A percentile compares a stretch with the other conserved stretches of the same genome.
phyloP scores from a whole-genome alignment of 2,329 filamentous ascomycete species.

The Periconia digitata region DNA sequence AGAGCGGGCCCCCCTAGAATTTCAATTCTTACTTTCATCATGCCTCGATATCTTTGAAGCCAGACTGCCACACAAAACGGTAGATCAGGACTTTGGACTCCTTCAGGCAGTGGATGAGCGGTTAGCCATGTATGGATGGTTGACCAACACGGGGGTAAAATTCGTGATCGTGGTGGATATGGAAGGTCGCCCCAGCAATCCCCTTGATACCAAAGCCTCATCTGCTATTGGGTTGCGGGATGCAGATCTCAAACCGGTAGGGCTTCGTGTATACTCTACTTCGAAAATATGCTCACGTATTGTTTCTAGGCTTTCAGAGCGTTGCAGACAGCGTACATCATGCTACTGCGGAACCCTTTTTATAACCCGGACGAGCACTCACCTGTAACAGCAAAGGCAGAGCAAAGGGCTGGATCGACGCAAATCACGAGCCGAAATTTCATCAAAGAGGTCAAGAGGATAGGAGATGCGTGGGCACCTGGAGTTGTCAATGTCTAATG shows the following conservation, averaged over 20 bases:
- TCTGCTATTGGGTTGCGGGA: slow-evolving; percentile 72
- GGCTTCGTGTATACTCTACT: slow-evolving; percentile 25
- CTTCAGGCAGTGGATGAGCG: slow-evolving; percentile 93
- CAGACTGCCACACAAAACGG: slow-evolving; percentile 70
- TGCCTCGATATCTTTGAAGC: slow-evolving; percentile 94
- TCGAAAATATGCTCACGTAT: slow-evolving; percentile 9
- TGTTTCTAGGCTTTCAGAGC: slow-evolving; percentile 76
- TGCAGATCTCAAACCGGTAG: slow-evolving; percentile 80
- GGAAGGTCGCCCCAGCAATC: slow-evolving; percentile 63
- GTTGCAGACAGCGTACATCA: slow-evolving; percentile 89
- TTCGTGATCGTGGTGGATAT: slow-evolving; percentile 91
- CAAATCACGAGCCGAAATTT: slow-evolving; percentile 84
- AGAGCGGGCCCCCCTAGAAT: slow-evolving; percentile 78
- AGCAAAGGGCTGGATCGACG: slow-evolving; percentile 51
- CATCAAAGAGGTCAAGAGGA: slow-evolving; percentile 76
- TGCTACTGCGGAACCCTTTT: slow-evolving; percentile 89
- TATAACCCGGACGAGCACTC: slow-evolving; percentile 85
- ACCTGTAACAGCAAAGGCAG: slow-evolving; percentile 55
- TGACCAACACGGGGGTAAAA: slow-evolving; percentile 93
- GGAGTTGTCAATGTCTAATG: slow-evolving; percentile 63
- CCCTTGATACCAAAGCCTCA: slow-evolving; percentile 34
- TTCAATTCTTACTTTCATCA: slow-evolving; percentile 85
- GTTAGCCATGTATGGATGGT: slow-evolving; percentile 89
- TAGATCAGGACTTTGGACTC: slow-evolving; percentile 84
- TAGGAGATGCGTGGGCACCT: slow-evolving; percentile 83